Evolutionary conservation across 257 asterid species (phyloP), one percentile per base, ranked within the genome.

Genomic region (Solanum virginianum): DNA sequence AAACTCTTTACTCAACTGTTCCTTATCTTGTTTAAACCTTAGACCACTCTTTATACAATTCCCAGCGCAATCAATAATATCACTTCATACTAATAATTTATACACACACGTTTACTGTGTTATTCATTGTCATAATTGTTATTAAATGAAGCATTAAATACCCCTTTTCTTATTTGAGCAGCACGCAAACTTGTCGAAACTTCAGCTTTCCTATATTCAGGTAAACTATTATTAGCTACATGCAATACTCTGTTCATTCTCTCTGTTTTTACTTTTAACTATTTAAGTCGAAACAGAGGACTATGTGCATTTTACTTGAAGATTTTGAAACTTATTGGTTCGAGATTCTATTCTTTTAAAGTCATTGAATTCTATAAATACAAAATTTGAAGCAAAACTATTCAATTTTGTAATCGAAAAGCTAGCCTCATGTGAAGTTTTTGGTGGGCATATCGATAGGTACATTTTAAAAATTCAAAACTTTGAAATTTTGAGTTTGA

Each of bases 151-250:
- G 83, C 83, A 53, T 26, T 79, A 53, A 79, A 16, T 79, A 79
- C 8, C 4, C 17, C 18, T 79, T 53, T 8, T 8, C 39, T 29
- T 16, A 17, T 51, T 77, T 51, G 53, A 2, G 82, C 63, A 53
- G 45, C n/a, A 1, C 6, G 20, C 7, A 14, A n/a, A 68, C 82
- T 75, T 22, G 43, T 75, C 45, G 24, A 49, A 49, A 77, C 81
- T 75, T 75, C 82, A 45, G 56, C 97, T 93, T 88, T 93, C 96
- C 93, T 94, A 56, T 56, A 56, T 56, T 93, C 81, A 63, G 47
- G 85, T 60, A 81, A 65, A 26, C 13, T 24, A 60, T 83, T 66
- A 11, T 80, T 77, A n/a, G 80, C 85, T 57, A 70, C 60, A 14
- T 49, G 60, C 49, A 41, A 59, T 59, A 59, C 81, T 75, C 43